These are phyloP conservation scores for Ascomycota sp. DNA, from an alignment of 2,329 filamentous ascomycete species.

Conservation along the genomic window DNA sequence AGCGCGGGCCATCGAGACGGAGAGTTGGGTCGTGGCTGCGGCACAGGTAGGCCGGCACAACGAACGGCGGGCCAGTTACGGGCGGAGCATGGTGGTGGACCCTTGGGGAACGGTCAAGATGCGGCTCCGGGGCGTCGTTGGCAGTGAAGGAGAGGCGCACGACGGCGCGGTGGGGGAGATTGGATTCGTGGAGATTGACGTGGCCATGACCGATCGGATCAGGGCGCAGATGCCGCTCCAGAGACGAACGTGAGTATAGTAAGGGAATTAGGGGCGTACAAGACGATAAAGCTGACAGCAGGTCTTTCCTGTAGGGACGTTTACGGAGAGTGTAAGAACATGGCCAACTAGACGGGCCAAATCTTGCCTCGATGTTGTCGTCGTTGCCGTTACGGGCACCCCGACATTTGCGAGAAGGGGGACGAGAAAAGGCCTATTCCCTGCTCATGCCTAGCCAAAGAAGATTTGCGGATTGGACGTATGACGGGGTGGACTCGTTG, in stretches of 20 bases:
- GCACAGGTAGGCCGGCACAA: constrained; percentile 60
- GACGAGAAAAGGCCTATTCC: too few species aligned
- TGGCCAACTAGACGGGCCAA: too few species aligned
- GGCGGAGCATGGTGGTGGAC: constrained; percentile 66
- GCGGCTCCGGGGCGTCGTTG: constrained; percentile 36
- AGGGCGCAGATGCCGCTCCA: constrained; percentile 30
- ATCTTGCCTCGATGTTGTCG: too few species aligned
- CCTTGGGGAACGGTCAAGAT: constrained; percentile 67
- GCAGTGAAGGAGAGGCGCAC: constrained; percentile 16
- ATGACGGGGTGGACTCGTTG: too few species aligned
- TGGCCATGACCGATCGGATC: constrained; percentile 24
- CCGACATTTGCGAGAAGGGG: too few species aligned
- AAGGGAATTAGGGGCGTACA: too few species aligned
- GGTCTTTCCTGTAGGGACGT: too few species aligned
- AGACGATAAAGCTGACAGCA: too few species aligned
- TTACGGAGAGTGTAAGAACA: constrained; percentile 1
- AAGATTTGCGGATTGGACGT: too few species aligned
- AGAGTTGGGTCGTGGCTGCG: constrained; percentile 71
- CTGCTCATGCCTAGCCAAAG: too few species aligned
- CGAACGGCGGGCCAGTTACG: constrained; percentile 61
- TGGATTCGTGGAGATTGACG: constrained; percentile 33
- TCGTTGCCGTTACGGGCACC: too few species aligned
- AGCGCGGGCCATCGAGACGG: constrained; percentile 70
- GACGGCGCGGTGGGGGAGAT: constrained; percentile 24
- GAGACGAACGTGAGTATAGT: constrained; percentile 29